Evolutionary conservation across 2,329 filamentous ascomycete genomes (phyloP), one percentile per base, ranked within the genome.

Genomic region (Oidium heveae): DNA sequence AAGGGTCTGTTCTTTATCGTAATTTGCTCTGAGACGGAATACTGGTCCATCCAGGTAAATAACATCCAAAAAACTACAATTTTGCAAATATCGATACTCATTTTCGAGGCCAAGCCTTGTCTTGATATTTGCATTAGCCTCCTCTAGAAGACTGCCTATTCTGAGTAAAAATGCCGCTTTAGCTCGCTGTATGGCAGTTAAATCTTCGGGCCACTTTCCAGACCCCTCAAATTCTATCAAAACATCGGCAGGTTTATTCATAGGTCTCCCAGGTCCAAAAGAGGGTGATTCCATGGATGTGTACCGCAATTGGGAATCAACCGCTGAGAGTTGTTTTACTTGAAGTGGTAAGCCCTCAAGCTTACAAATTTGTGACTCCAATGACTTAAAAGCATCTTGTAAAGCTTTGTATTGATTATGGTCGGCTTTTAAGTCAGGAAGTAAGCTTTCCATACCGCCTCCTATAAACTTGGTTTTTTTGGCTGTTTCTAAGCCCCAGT

Each of bases 211-310:
- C 91, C 91, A 98, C 60, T 86, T 82, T 49, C 80, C 82, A 7
- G 91, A 96, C 4, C 84, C 85, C 68, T 98, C 91, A 61, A 98
- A 96, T 63, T 89, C 88, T 51, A 98, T 73, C 44, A 87, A 75
- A 34, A 93, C 76, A 60, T 93, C 81, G 59, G 88, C 82, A 0
- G 85, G 82, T 20, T 70, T 71, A 52, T 69, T 68, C 37, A 66
- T 54, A 20, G 59, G 61, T 16, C 57, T 55, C 13, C 56, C 57
- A 15, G 72, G 70, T 24, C 69, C 69, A 41, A 72, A 66, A 2
- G 66, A 59, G 0, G 79, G 79, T 20, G 71, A 61, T 10, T 71
- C 69, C 33, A 84, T 66, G 0, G 82, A 86, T 1, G 86, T 71
- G 59, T 83, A 89, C 43, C 89, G 80, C 8, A 94, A 72, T 55